phyloP scores from a whole-genome alignment of 768 basidiomycete species.

The Rhizopogon vesiculosus region DNA sequence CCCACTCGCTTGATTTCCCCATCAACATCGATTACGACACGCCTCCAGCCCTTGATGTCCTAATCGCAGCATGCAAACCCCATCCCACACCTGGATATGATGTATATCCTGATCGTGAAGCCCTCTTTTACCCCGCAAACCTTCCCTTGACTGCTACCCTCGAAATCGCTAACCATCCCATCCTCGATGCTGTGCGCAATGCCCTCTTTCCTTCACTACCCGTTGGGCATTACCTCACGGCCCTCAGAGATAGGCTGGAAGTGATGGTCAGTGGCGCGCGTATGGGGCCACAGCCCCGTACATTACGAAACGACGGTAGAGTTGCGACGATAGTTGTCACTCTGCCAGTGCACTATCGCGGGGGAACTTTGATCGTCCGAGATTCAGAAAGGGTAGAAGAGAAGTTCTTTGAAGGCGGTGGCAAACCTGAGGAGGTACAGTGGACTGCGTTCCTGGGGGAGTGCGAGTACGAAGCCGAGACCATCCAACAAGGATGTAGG shows the following conservation, averaged over 20 bases:
- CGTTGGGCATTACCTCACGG: conserved; percentile 64
- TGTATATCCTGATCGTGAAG: conserved; percentile 55
- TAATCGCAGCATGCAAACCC: conserved; percentile 70
- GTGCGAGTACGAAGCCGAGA: conserved; percentile 71
- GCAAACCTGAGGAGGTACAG: conserved; percentile 64
- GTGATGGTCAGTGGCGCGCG: conserved; percentile 58
- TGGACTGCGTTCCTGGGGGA: conserved; percentile 76
- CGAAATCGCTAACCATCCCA: conserved; percentile 77
- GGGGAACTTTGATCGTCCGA: conserved; percentile 59
- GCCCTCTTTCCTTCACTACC: conserved; percentile 71
- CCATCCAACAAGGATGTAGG: conserved; percentile 65
- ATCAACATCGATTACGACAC: conserved; percentile 71
- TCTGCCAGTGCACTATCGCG: conserved; percentile 69
- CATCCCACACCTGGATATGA: conserved; percentile 51
- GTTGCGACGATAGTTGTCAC: conserved; percentile 71
- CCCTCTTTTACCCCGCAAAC: conserved; percentile 66
- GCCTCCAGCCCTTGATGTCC: conserved; percentile 73
- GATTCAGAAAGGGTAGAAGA: conserved; percentile 54
- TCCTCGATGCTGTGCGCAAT: conserved; percentile 70
- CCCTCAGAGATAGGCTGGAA: conserved; percentile 65
- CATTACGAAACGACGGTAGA: conserved; percentile 57
- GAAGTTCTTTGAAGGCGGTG: conserved; percentile 55
- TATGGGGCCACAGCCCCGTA: conserved; percentile 50
- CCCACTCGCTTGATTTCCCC: conserved; percentile 79
- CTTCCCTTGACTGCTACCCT: conserved; percentile 72